Evolutionary conservation across 257 asterid genomes (phyloP).

Genomic region (Ajuga chamaepitys): DNA sequence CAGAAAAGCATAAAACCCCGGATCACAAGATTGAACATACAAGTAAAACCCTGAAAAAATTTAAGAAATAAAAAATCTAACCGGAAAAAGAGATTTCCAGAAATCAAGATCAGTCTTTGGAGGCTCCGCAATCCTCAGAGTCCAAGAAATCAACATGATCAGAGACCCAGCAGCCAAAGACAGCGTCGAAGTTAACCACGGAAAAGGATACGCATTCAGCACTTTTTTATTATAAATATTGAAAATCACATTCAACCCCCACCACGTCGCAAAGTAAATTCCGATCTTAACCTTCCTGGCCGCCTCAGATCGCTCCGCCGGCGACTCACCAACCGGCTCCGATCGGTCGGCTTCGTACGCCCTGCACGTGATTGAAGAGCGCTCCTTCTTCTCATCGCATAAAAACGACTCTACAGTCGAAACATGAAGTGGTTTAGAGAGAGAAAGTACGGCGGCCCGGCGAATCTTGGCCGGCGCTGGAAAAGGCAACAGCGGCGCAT

Average conservation of each 20-base stretch:
- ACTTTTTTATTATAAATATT: constrained; percentile 91
- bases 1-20: neutral
- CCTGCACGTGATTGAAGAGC: constrained; percentile 38
- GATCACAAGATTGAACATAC: neutral
- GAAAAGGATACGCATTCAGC: constrained; percentile 80
- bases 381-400: neutral
- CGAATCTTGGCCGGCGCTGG: constrained; percentile 15
- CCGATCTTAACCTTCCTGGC: constrained; percentile 81
- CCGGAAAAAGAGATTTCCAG: constrained; percentile 97
- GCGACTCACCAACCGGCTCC: constrained; percentile 33
- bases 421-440: constrained; percentile 47
- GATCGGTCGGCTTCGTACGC: constrained; percentile 78
- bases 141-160: constrained; percentile 89
- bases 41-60: constrained; percentile 11
- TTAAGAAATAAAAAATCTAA: constrained; percentile 29
- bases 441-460: constrained; percentile 22
- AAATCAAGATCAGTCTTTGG: constrained; percentile 95
- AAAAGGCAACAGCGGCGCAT: constrained; percentile 24
- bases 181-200: constrained; percentile 91
- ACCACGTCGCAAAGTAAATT: constrained; percentile 85
- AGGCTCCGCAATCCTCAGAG: constrained; percentile 65
- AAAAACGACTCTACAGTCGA: constrained; percentile 25
- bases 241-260: constrained; percentile 87
- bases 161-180: constrained; percentile 89
- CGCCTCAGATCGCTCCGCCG: constrained; percentile 42